phyloP scores from a whole-genome alignment of 2,329 filamentous ascomycete species.

The Paraphoma sp. region DNA sequence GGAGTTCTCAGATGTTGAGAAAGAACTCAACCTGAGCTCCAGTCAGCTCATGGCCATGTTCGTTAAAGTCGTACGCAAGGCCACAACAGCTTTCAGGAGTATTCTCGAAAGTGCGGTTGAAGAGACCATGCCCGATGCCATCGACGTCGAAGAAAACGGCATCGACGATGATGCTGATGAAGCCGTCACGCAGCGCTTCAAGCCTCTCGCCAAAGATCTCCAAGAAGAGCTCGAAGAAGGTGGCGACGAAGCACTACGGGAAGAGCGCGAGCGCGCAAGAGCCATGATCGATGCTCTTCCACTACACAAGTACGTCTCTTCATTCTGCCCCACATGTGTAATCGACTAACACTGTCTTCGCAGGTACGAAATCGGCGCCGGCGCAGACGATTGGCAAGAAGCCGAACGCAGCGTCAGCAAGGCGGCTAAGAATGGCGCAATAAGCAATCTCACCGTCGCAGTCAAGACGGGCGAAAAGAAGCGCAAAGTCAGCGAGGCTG shows the following conservation, averaged over 20 bases:
- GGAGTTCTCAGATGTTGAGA: constrained; percentile 78
- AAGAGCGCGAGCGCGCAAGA: constrained; percentile 77
- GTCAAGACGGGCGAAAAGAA: constrained; percentile 80
- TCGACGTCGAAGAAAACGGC: constrained; percentile 55
- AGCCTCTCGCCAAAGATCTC: constrained; percentile 72
- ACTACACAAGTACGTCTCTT: constrained; percentile 74
- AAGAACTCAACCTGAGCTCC: constrained; percentile 75
- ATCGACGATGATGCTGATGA: constrained; percentile 63
- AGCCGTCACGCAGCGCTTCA: constrained; percentile 67
- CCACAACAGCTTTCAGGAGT: constrained; percentile 77
- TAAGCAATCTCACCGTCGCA: constrained; percentile 72
- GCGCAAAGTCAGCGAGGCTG: constrained; percentile 70
- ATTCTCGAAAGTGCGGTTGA: constrained; percentile 74
- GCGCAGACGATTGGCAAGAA: constrained; percentile 61
- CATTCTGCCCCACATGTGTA: not conserved
- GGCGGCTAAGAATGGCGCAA: constrained; percentile 57
- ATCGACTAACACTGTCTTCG: constrained; percentile 3
- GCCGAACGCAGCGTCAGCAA: constrained; percentile 74
- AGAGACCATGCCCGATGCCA: constrained; percentile 54
- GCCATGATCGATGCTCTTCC: constrained; percentile 90
- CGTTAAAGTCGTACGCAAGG: constrained; percentile 91
- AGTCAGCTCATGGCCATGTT: constrained; percentile 95
- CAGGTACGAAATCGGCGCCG: constrained; percentile 56
- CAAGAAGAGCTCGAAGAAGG: constrained; percentile 86
- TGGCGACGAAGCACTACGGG: constrained; percentile 73